phyloP scores from a whole-genome alignment of 768 basidiomycete species.

The Tremella yokohamensis region DNA sequence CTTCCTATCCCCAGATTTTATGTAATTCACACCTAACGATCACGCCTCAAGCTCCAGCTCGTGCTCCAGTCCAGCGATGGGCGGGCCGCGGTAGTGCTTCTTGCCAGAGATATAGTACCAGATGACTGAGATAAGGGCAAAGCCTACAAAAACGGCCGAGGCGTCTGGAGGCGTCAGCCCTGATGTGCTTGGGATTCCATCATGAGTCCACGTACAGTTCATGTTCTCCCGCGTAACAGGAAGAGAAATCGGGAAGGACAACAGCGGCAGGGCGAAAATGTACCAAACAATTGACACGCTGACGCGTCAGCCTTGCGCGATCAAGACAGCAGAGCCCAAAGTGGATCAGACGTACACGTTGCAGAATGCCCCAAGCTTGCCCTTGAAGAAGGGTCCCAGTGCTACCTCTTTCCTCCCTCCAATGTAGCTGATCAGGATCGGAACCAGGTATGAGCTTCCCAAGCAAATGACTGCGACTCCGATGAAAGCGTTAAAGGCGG shows the following conservation, averaged over 20 bases:
- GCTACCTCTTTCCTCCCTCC: slow-evolving; percentile 54
- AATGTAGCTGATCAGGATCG: slow-evolving; percentile 57
- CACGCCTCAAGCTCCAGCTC: no score
- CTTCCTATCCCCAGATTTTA: no score
- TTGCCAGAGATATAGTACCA: slow-evolving; percentile 69
- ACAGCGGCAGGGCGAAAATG: slow-evolving; percentile 60
- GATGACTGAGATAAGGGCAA: slow-evolving; percentile 57
- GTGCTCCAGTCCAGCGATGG: background rate
- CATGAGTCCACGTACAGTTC: slow-evolving; percentile 51
- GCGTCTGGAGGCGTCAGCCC: slow-evolving; percentile 54
- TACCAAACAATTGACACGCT: slow-evolving; percentile 59
- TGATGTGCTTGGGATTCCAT: background rate
- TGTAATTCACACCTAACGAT: no score
- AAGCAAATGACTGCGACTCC: slow-evolving; percentile 65
- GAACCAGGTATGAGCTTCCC: slow-evolving; percentile 62
- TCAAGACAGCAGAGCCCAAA: background rate
- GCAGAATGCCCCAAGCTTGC: slow-evolving; percentile 54
- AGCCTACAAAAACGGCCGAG: slow-evolving; percentile 64
- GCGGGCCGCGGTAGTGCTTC: slow-evolving; percentile 25
- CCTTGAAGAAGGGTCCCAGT: slow-evolving; percentile 57
- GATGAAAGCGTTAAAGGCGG: slow-evolving; percentile 65
- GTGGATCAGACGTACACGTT: slow-evolving; percentile 50
- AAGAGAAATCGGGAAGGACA: slow-evolving; percentile 64
- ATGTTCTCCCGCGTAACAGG: slow-evolving; percentile 59
- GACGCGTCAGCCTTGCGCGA: background rate